Conservation (phyloP, 2,329 filamentous ascomycete genomes). For the Boeremia exigua region DNA sequence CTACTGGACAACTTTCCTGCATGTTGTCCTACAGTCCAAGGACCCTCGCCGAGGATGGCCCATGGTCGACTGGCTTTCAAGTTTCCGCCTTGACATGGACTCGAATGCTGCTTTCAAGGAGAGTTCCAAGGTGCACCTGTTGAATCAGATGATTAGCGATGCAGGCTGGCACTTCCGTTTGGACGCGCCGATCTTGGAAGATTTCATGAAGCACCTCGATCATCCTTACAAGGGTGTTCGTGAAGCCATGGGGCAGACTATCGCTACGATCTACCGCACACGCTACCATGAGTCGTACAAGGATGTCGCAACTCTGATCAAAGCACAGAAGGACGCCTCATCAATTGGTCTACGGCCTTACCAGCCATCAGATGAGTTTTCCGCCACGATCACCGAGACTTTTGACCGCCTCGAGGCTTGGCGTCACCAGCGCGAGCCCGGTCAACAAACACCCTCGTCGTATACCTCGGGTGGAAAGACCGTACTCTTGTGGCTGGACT, state of each 20-base stretch:
- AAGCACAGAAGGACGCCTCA: constrained; percentile 78
- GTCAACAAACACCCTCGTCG: constrained; percentile 89
- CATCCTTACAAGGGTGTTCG: constrained; percentile 98
- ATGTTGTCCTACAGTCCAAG: constrained; percentile 84
- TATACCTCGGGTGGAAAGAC: constrained; percentile 98
- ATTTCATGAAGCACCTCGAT: constrained; percentile 90
- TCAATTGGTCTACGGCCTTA: constrained; percentile 88
- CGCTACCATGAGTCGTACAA: constrained; percentile 93
- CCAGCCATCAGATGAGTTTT: constrained; percentile 75
- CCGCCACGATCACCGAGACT: constrained; percentile 72
- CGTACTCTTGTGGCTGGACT: constrained; percentile 92
- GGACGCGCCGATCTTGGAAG: constrained; percentile 83
- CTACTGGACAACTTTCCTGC: constrained; percentile 95
- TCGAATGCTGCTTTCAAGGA: constrained; percentile 99
- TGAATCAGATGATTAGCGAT: constrained; percentile 87
- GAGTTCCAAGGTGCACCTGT: constrained; percentile 89
- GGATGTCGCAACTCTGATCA: constrained; percentile 75
- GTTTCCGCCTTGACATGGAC: constrained; percentile 89
- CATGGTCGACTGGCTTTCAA: constrained; percentile 79
- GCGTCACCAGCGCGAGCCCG: constrained; percentile 82
- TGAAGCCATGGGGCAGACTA: constrained; percentile 88
- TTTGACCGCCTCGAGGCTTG: constrained; percentile 84
- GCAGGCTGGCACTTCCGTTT: constrained; percentile 95
- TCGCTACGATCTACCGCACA: constrained; percentile 87
- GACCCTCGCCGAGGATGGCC: constrained; percentile 89